phyloP scores from a whole-genome alignment of 257 asterid species.

The Lycium barbarum region DNA sequence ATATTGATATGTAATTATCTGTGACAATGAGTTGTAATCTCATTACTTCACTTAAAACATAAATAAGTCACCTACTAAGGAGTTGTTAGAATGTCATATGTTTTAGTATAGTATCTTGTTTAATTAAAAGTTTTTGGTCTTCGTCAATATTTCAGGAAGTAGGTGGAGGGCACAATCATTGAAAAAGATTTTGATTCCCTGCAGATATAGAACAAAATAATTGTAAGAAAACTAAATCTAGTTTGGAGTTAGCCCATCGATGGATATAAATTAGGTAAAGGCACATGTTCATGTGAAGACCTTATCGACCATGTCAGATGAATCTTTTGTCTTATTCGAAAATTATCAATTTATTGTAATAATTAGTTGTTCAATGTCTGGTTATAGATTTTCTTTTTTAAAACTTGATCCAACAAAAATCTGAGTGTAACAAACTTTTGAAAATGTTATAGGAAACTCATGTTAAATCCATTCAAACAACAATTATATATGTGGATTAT shows the following conservation, averaged over 20 bases:
- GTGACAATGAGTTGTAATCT: background rate
- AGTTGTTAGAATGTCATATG: background rate
- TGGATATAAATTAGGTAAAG: background rate
- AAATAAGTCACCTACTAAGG: background rate
- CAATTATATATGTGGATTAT: background rate
- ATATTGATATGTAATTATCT: background rate
- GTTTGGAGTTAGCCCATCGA: background rate
- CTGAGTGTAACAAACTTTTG: background rate
- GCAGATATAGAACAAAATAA: background rate
- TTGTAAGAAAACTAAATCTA: background rate
- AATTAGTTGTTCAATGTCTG: background rate
- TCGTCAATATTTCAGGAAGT: background rate
- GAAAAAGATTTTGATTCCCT: background rate
- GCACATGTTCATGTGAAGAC: background rate
- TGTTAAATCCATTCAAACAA: background rate
- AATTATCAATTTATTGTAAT: background rate
- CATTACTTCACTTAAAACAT: background rate
- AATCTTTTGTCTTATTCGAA: background rate
- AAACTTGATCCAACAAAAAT: background rate
- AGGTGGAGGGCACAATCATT: background rate
- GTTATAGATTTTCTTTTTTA: background rate
- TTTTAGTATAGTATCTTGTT: background rate
- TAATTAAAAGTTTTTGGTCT: background rate
- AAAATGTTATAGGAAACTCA: background rate
- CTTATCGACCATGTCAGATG: background rate